Conservation (phyloP, 2,329 filamentous ascomycete genomes). For the Claviceps capensis region DNA sequence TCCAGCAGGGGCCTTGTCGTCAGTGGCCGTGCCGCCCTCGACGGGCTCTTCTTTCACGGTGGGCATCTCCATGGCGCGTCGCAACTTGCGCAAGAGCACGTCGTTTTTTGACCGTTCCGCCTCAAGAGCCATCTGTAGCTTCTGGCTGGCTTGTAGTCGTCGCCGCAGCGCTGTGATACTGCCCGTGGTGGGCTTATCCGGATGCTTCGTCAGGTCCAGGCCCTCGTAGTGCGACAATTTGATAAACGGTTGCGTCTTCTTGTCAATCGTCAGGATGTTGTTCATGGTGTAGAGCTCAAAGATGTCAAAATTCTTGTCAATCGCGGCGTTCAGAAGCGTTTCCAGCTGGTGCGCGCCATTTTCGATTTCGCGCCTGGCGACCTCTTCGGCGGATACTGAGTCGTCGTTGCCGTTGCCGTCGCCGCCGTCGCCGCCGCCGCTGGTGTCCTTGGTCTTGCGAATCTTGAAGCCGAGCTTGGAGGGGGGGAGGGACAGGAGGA, state of each 20-base stretch:
- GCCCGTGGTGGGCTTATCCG: slow-evolving; percentile 43
- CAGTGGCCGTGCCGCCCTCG: slow-evolving; percentile 2
- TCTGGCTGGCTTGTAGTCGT: slow-evolving; percentile 65
- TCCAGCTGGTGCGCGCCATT: slow-evolving; percentile 77
- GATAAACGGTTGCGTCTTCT: slow-evolving; percentile 64
- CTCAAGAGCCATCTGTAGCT: slow-evolving; percentile 55
- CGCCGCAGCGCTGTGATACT: slow-evolving; percentile 58
- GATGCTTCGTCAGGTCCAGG: slow-evolving; percentile 28
- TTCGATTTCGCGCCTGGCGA: slow-evolving; percentile 57
- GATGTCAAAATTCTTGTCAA: slow-evolving; percentile 75
- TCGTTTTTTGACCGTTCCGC: slow-evolving; percentile 62
- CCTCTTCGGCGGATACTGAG: slow-evolving; percentile 22
- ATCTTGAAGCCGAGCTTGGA: slow-evolving; percentile 66
- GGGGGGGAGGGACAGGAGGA: slow-evolving; percentile 61
- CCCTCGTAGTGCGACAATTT: slow-evolving; percentile 74
- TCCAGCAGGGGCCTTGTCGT: neutral
- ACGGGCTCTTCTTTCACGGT: slow-evolving; percentile 5
- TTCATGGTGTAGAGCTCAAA: slow-evolving; percentile 83
- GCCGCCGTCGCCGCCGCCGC: neutral
- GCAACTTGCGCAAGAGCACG: slow-evolving; percentile 51
- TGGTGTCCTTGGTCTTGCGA: slow-evolving; percentile 9
- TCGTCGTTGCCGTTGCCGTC: neutral
- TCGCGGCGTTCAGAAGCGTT: slow-evolving; percentile 65
- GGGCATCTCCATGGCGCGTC: slow-evolving; percentile 24
- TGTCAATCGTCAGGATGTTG: slow-evolving; percentile 61